Percentiles rank a stretch among this genome's conserved stretches.
These are phyloP conservation scores for Carex littledalei DNA, from an alignment of 176 grass and related monocot genomes.

Conservation along the genomic window DNA sequence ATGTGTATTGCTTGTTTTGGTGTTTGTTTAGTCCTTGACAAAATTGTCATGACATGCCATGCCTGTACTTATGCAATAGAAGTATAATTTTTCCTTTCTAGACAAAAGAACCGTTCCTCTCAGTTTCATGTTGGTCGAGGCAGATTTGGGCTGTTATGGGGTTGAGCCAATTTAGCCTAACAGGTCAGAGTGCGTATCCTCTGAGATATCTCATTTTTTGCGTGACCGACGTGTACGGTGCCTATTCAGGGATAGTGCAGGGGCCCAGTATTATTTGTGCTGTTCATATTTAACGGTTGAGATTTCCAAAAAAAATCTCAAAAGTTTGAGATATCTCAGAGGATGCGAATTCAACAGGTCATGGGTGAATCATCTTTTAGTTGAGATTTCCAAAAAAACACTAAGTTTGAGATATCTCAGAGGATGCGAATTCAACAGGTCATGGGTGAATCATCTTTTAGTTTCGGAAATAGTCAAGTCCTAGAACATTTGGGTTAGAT, in stretches of 20 bases:
- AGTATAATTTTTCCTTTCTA: neutral
- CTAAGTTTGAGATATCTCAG: too few species aligned
- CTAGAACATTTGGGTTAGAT: too few species aligned
- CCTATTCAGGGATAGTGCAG: too few species aligned
- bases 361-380: neutral
- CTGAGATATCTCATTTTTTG: too few species aligned
- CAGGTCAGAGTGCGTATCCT: too few species aligned
- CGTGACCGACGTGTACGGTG: too few species aligned
- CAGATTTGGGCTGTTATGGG: neutral
- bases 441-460: neutral
- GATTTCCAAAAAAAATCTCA: too few species aligned
- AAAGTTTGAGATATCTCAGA: too few species aligned
- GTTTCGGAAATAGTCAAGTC: neutral
- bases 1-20: neutral
- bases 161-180: neutral
- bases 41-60: neutral
- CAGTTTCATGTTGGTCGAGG: neutral
- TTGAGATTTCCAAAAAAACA: neutral
- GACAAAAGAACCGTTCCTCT: neutral
- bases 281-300: too few species aligned
- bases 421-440: too few species aligned
- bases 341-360: too few species aligned
- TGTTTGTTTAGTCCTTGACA: neutral
- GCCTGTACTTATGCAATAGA: neutral
- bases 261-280: too few species aligned